These are phyloP conservation scores for Mucor ambiguus DNA, from an alignment of 371 early-diverging fungal species.

Conservation along the genomic window DNA sequence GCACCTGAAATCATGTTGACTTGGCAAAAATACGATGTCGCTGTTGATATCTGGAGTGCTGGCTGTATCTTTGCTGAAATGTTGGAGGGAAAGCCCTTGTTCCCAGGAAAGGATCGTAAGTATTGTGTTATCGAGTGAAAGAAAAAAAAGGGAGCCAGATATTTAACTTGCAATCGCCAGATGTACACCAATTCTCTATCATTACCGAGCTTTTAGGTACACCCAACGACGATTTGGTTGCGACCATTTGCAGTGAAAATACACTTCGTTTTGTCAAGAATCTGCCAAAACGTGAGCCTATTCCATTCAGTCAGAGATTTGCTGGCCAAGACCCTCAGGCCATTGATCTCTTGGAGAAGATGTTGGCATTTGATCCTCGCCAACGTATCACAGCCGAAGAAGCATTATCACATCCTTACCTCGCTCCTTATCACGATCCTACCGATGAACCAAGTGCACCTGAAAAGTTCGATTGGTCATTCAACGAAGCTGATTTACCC, in stretches of 20 bases:
- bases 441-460: conserved; percentile 90
- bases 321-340: conserved; percentile 64
- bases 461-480: conserved; percentile 92
- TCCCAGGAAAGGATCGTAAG: conserved; percentile 95
- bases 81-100: conserved; percentile 93
- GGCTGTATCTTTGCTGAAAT: conserved; percentile 99
- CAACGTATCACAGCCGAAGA: conserved; percentile 89
- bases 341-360: conserved; percentile 85
- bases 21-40: conserved; percentile 96
- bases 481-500: conserved; percentile 88
- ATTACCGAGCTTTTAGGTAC: conserved; percentile 93
- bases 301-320: conserved; percentile 74
- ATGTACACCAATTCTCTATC: conserved; percentile 94
- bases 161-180: conserved; percentile 22
- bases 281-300: conserved; percentile 77
- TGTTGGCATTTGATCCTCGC: conserved; percentile 93
- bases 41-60: conserved; percentile 99
- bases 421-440: conserved; percentile 93
- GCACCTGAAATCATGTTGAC: conserved; percentile 99
- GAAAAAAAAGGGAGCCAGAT: not conserved
- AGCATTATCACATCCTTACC: conserved; percentile 83
- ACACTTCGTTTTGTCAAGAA: conserved; percentile 92
- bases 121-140: not conserved
- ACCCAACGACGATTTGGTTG: conserved; percentile 91
- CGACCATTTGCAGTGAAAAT: conserved; percentile 92